Conservation (phyloP, 2,329 filamentous ascomycete genomes). For the Meredithiella fracta region DNA sequence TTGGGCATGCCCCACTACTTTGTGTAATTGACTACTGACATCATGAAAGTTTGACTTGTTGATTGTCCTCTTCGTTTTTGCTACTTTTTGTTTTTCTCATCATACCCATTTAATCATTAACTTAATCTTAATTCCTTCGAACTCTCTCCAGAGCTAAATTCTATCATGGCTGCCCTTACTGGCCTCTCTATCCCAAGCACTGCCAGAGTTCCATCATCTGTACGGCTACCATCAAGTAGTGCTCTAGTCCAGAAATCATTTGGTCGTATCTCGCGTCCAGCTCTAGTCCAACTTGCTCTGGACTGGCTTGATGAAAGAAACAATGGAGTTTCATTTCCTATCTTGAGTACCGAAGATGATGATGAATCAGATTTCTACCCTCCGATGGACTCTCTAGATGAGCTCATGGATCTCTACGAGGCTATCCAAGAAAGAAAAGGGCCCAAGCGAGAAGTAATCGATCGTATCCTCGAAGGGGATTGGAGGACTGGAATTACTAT, state of each 20-base stretch:
- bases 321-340: constrained; percentile 33
- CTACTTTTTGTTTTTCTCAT: background rate
- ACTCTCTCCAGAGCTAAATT: background rate
- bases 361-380: constrained; percentile 50
- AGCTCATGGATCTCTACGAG: constrained; percentile 48
- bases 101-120: background rate
- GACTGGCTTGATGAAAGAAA: constrained; percentile 62
- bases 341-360: constrained; percentile 32
- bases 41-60: background rate
- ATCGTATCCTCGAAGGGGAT: constrained; percentile 49
- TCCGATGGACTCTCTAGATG: constrained; percentile 45
- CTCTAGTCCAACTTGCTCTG: constrained; percentile 54
- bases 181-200: constrained; percentile 50
- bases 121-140: background rate
- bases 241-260: constrained; percentile 49
- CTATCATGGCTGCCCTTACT: background rate
- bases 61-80: background rate
- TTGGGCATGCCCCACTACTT: too few relatives aligned
- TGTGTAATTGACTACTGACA: too few relatives aligned
- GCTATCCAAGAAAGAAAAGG: constrained; percentile 43
- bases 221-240: constrained; percentile 51
- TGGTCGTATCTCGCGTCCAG: constrained; percentile 51
- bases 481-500: constrained; percentile 49
- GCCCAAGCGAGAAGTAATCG: constrained; percentile 45
- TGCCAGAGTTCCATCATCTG: constrained; percentile 51